phyloP scores from a whole-genome alignment of 768 basidiomycete genomes.

The Xanthoconium purpureum region DNA sequence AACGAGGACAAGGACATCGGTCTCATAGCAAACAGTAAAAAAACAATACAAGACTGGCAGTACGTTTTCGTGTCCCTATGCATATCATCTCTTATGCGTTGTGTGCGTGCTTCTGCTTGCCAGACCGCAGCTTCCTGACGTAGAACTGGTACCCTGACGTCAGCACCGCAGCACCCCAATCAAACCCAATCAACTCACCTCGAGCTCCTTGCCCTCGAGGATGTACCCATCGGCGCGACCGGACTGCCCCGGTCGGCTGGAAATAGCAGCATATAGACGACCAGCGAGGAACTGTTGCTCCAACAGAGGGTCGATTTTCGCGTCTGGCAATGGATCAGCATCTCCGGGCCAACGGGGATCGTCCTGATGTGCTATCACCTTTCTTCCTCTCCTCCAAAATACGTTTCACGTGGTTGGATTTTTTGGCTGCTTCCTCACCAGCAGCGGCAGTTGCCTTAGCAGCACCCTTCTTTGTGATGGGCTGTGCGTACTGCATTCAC shows the following conservation, averaged over 20 bases:
- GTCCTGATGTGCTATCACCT: slow-evolving; percentile 44
- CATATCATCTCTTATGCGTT: slow-evolving; percentile 32
- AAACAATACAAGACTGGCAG: not conserved
- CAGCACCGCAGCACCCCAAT: slow-evolving; percentile 9
- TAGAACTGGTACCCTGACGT: slow-evolving; percentile 66
- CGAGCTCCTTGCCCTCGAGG: slow-evolving; percentile 97
- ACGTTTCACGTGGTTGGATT: slow-evolving; percentile 89
- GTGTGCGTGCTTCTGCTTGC: slow-evolving; percentile 92
- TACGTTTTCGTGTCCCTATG: not conserved
- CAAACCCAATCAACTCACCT: slow-evolving; percentile 49
- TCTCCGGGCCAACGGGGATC: not conserved
- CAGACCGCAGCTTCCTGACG: slow-evolving; percentile 86
- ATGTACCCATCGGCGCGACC: slow-evolving; percentile 97
- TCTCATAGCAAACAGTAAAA: not conserved
- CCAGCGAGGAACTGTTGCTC: slow-evolving; percentile 91
- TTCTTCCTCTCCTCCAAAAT: slow-evolving; percentile 88
- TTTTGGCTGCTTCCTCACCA: slow-evolving; percentile 63
- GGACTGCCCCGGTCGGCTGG: slow-evolving; percentile 94
- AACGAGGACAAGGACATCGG: not conserved
- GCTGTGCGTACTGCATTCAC: slow-evolving; percentile 78
- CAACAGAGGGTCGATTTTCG: slow-evolving; percentile 87
- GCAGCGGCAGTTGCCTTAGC: slow-evolving; percentile 52
- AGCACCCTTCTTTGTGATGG: slow-evolving; percentile 82
- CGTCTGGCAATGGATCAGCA: slow-evolving; percentile 47
- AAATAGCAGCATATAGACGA: slow-evolving; percentile 90